A percentile compares a stretch with the other conserved stretches of the same genome.
Conservation (phyloP, 352 stramenopile species). For the Aphanomyces invadans region DNA sequence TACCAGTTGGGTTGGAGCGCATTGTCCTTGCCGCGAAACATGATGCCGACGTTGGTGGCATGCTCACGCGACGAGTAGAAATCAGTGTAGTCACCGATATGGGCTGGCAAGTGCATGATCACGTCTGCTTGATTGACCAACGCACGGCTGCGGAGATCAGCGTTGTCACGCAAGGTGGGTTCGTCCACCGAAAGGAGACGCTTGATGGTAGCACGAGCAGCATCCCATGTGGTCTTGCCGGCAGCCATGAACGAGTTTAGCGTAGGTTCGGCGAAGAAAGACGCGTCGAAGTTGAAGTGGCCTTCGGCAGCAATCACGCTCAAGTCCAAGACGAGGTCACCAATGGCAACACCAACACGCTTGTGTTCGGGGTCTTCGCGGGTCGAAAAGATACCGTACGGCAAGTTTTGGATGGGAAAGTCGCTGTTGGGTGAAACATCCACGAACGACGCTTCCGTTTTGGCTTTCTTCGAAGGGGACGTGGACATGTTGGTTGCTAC, state of each 20-base stretch:
- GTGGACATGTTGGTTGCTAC: slow-evolving; percentile 27
- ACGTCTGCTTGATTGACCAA: slow-evolving; percentile 72
- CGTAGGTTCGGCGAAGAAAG: slow-evolving; percentile 62
- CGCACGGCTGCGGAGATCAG: slow-evolving; percentile 53
- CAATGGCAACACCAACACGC: slow-evolving; percentile 78
- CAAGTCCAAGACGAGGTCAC: slow-evolving; percentile 83
- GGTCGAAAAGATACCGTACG: slow-evolving; percentile 91
- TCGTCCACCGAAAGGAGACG: slow-evolving; percentile 73
- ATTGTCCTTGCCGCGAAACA: slow-evolving; percentile 92
- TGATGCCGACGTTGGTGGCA: slow-evolving; percentile 92
- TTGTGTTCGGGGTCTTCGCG: slow-evolving; percentile 46
- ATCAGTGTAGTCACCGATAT: slow-evolving; percentile 96
- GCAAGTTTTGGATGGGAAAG: slow-evolving; percentile 94
- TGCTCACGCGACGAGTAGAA: slow-evolving; percentile 96
- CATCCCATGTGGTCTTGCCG: slow-evolving; percentile 78
- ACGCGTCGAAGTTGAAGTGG: slow-evolving; percentile 80
- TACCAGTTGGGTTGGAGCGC: slow-evolving; percentile 95
- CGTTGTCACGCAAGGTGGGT: slow-evolving; percentile 73
- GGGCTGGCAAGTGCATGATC: slow-evolving; percentile 88
- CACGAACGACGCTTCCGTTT: slow-evolving; percentile 41
- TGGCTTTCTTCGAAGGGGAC: slow-evolving; percentile 13
- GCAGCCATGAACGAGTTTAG: slow-evolving; percentile 93
- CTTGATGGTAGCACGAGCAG: slow-evolving; percentile 79
- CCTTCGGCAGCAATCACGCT: slow-evolving; percentile 82
- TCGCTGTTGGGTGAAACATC: slow-evolving; percentile 51